A percentile compares a stretch with the other conserved stretches of the same genome.
Evolutionary conservation across 306 rosid species (phyloP).

Genomic region (Amphicarpaea edgeworthii): DNA sequence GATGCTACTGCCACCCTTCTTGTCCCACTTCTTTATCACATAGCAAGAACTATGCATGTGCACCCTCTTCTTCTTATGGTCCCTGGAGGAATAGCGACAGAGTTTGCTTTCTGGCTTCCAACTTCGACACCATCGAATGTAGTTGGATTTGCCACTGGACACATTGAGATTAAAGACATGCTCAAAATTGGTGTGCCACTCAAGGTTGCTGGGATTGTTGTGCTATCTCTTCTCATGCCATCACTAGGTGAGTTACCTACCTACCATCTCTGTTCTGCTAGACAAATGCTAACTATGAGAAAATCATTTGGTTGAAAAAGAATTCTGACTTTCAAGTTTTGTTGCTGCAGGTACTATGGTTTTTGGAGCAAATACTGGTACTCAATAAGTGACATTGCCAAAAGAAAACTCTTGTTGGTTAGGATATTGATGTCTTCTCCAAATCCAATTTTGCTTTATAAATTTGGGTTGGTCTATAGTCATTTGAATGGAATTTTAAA

Average conservation of each 20-base stretch:
- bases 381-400: slow-evolving; percentile 25
- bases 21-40: slow-evolving; percentile 69
- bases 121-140: slow-evolving; percentile 85
- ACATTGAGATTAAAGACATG: slow-evolving; percentile 76
- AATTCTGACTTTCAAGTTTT: slow-evolving; percentile 35
- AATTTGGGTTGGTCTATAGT: neutral
- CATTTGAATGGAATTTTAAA: neutral
- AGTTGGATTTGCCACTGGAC: slow-evolving; percentile 84
- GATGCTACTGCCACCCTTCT: slow-evolving; percentile 87
- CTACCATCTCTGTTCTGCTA: neutral
- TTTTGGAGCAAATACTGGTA: slow-evolving; percentile 57
- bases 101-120: slow-evolving; percentile 81
- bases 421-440: neutral
- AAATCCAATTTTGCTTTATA: slow-evolving; percentile 16
- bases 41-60: slow-evolving; percentile 69
- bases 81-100: slow-evolving; percentile 85
- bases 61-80: slow-evolving; percentile 85
- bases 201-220: slow-evolving; percentile 69
- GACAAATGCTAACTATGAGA: neutral
- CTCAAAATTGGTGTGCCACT: slow-evolving; percentile 77
- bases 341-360: slow-evolving; percentile 67
- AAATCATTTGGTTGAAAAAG: neutral
- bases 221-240: slow-evolving; percentile 75
- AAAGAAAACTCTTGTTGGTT: slow-evolving; percentile 17
- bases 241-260: slow-evolving; percentile 65